Base-by-base conservation (phyloP, 1,139 yeast species). In the Yamadazyma aaseri region DNA sequence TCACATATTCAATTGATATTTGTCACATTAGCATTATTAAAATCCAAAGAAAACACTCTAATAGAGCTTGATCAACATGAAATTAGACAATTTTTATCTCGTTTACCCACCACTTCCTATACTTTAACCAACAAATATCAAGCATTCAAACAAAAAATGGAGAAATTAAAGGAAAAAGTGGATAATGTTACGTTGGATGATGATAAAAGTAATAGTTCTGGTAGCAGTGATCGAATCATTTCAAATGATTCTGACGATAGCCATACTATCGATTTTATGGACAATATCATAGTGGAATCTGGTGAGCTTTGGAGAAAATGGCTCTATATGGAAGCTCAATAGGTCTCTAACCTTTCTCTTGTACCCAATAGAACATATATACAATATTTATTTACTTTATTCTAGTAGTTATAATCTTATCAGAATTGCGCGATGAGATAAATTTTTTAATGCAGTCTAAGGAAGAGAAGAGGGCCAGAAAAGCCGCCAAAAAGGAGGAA, bases 51-150 rank as follows among this genome's bases (percentile, higher is more conserved):
- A 50, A 78, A 79, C 47, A 78, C 83, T 26, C 69, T 90, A 39
- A 71, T 86, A 43, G 97, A 90, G 53, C 76, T 87, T 44, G 97
- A 90, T 52, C 95, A 86, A 54, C 81, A 86, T 45, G 97, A 90
- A 60, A 86, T 87, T 26, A 71, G 90, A 31, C 95, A 89, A 53
- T 80, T 79, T 46, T 67, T 90, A 42, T 77, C 80, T 36, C 73
- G 84, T 38, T 66, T 65, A 37, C 71, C 79, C 29, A 58, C 73
- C 9, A 68, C 65, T 40, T 61, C 71, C 3, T 65, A 63, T 48
- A 58, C 52, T 30, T 46, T 53, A 27, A 57, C 57, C 33, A 55
- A 56, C 39, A 61, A 56, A 45, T 65, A 63, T 41, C 64, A 64
- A 37, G 63, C 62, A 38, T 58, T 56, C 39, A 55, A 56, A 38